Evolutionary conservation across 805 yeast species (phyloP), one percentile per base, ranked within the genome.

Genomic region (Millerago galiae): DNA sequence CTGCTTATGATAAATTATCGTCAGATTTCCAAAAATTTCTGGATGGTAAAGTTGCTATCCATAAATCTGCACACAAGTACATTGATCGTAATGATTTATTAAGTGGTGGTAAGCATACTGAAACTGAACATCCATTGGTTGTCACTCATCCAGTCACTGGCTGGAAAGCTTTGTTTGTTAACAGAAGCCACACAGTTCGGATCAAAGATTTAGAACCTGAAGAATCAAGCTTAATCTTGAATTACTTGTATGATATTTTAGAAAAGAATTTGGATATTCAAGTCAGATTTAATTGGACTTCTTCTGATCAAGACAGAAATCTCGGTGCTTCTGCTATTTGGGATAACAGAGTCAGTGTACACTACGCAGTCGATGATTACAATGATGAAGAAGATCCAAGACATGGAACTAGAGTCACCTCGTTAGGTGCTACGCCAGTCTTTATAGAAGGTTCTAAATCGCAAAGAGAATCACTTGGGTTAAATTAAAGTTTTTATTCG

Each of bases 101-200:
- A 35, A 56, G 58, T 42, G 77, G 77, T 29, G 71, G 71, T 21
- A 63, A 62, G 41, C 62, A 63, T 41, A 62, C 74, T 42, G 77
- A 70, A 49, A 67, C 77, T 51, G 74, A 66, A 40, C 83, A 77
- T 56, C 81, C 81, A 2, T 50, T 77, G 21, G 67, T 78, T 34
- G 68, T 81, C 59, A 75, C 81, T 32, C 78, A 78, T 49, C 83
- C 83, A 10, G 79, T 70, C n/a, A 78, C 83, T 35, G 81, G 80
- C 26, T 72, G 78, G 79, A 78, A 77, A 59, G 63, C 75, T 3
- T 59, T 76, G 47, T 76, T 64, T 45, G 77, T 74, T 34, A 75
- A 74, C 60, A 66, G 77, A 44, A 56, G 64, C 5, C 67, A 67
- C 67, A 72, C 77, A 13, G 62, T 53, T 31, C 64, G 74, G 44